These are phyloP conservation scores for Truncatella angustata DNA, from an alignment of 2,329 filamentous ascomycete species.

Conservation along the genomic window DNA sequence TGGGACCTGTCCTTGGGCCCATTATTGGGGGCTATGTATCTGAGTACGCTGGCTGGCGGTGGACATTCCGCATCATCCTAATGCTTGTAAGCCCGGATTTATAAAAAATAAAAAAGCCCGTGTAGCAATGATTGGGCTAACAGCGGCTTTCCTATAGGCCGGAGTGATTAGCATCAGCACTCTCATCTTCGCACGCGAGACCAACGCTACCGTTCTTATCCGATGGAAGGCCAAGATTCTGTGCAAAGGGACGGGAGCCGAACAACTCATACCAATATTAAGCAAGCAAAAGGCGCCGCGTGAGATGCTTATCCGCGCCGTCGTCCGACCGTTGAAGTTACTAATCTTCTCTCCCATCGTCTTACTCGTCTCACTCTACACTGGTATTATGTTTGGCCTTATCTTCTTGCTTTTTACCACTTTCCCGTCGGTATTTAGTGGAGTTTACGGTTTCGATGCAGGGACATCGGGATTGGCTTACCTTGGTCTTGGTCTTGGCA, in stretches of 20 bases:
- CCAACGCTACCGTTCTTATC: constrained; percentile 61
- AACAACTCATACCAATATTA: constrained; percentile 24
- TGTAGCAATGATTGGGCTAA: no score
- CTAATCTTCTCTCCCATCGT: constrained; percentile 37
- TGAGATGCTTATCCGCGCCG: no score
- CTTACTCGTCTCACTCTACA: constrained; percentile 33
- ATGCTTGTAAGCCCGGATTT: constrained; percentile 34
- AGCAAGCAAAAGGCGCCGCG: constrained; percentile 28
- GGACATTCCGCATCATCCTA: constrained; percentile 37
- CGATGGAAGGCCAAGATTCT: constrained; percentile 53
- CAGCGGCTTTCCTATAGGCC: neutral
- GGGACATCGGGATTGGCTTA: constrained; percentile 33
- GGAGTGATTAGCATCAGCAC: constrained; percentile 23
- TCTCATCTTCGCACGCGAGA: constrained; percentile 61
- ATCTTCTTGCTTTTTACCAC: constrained; percentile 44
- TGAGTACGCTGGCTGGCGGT: constrained; percentile 44
- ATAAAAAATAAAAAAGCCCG: no score
- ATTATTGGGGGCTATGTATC: constrained; percentile 37
- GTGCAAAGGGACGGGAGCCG: constrained; percentile 56
- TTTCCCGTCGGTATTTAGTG: constrained; percentile 38
- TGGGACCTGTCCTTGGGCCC: constrained; percentile 39
- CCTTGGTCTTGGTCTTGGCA: constrained; percentile 35
- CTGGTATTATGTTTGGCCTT: constrained; percentile 39
- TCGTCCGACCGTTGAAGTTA: constrained; percentile 39
- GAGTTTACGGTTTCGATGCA: constrained; percentile 38